Evolutionary conservation across 495 filamentous ascomycete genomes (phyloP), one percentile per base, ranked within the genome.

Genomic region (Penicillium longicatenatum): DNA sequence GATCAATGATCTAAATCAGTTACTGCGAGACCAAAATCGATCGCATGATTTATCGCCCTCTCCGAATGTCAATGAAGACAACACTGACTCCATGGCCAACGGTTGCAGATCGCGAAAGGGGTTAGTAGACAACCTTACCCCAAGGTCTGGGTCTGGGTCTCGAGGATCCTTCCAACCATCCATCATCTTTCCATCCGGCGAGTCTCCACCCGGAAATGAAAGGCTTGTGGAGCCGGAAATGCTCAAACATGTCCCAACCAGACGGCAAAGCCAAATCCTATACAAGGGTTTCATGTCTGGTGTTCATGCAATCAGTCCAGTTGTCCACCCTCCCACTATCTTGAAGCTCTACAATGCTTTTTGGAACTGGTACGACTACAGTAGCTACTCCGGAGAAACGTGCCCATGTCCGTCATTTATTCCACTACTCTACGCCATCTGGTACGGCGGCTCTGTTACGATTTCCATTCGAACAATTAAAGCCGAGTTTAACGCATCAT

Each of bases 231-330:
- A 78, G 29, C 72, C 75, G 4, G 72, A 80, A 37, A 77, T 75
- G 75, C 71, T 80, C 10, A 71, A 78, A 12, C 64, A 75, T 58
- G 62, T 80, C 24, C 75, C 77, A 21, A 75, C 72, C 2, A 73
- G 71, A 58, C 64, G 74, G n/a, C 77, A 80, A 52, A 80, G 77
- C 35, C 73, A 80, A 58, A 69, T 78, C 16, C 59, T 80, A 14
- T 80, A 78, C 55, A 75, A 72, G 54, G 75, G 75, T 2, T 80
- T 77, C 45, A 78, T 80, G 72, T 77, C 75, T 19, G 77, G 77
- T 6, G 59, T 80, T 11, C 77, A 80, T 39, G 75, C 75, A 10
- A 76, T 78, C 54, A 78, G 73, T 48, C 77, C 77, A 6, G 67
- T 80, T 9, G 37, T 78, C 24, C 76, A 78, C 37, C 77, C 77